Conservation (phyloP, 495 filamentous ascomycete genomes). For the Aspergillus homomorphus region DNA sequence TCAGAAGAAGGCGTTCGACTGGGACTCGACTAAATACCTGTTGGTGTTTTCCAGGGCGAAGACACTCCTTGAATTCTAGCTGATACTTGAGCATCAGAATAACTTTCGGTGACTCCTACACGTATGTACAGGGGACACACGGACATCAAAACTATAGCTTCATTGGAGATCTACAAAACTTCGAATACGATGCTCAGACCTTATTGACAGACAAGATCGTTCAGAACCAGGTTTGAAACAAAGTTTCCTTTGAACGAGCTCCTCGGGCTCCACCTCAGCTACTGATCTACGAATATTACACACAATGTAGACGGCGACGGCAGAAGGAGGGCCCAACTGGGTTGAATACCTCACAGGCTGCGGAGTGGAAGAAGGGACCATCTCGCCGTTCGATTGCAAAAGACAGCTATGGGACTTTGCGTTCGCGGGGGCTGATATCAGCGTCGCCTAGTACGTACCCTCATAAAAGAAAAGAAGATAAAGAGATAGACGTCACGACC, state of each 20-base stretch:
- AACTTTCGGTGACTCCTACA: conserved; percentile 57
- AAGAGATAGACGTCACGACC: too few species aligned
- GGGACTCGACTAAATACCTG: conserved; percentile 32
- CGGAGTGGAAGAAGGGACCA: conserved; percentile 33
- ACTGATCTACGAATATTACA: not conserved
- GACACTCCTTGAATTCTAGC: not conserved
- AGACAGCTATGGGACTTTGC: conserved; percentile 55
- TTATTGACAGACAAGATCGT: conserved; percentile 48
- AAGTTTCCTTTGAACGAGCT: too few species aligned
- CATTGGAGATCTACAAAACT: conserved; percentile 43
- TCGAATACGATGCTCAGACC: conserved; percentile 34
- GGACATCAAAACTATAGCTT: conserved; percentile 49
- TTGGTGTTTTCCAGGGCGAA: conserved; percentile 16
- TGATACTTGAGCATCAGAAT: conserved; percentile 23
- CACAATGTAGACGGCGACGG: conserved; percentile 30
- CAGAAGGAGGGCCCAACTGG: conserved; percentile 51
- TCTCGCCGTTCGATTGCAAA: conserved; percentile 35
- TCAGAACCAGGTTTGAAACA: conserved; percentile 41
- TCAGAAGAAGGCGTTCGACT: conserved; percentile 24
- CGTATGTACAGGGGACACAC: conserved; percentile 49
- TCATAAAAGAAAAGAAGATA: too few species aligned
- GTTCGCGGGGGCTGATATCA: conserved; percentile 52
- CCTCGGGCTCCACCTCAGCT: not conserved
- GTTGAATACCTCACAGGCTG: conserved; percentile 49
- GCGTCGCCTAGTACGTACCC: conserved; percentile 30